phyloP scores from a whole-genome alignment of 768 basidiomycete species.

The Tricholoma matsutake region DNA sequence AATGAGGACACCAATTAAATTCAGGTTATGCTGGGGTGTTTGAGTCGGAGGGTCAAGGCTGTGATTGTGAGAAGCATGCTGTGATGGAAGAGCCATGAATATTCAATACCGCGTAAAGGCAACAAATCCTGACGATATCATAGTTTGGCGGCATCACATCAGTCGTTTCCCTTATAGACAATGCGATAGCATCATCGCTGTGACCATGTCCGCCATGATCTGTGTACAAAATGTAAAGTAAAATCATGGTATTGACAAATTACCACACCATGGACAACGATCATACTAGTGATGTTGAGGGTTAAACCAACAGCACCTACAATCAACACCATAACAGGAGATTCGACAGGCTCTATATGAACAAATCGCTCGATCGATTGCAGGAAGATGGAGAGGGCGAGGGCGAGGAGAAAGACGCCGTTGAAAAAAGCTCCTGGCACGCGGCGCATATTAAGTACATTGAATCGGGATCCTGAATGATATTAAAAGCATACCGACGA shows the following conservation, averaged over 20 bases:
- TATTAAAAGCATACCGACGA: constrained; percentile 40
- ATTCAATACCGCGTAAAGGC: neutral
- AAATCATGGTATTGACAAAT: neutral
- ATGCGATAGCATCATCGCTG: constrained; percentile 18
- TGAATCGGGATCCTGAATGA: neutral
- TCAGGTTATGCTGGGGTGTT: constrained; percentile 38
- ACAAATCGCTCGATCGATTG: constrained; percentile 55
- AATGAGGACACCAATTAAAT: constrained; percentile 45
- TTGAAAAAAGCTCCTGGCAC: constrained; percentile 50
- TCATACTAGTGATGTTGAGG: constrained; percentile 45
- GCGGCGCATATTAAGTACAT: constrained; percentile 3
- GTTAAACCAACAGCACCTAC: constrained; percentile 46
- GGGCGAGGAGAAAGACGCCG: constrained; percentile 49
- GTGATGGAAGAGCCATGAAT: neutral
- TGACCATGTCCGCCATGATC: constrained; percentile 45
- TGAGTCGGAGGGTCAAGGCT: constrained; percentile 35
- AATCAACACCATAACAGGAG: constrained; percentile 44
- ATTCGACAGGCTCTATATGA: constrained; percentile 40
- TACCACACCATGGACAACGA: constrained; percentile 46
- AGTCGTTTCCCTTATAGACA: constrained; percentile 3
- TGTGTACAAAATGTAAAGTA: constrained; percentile 10
- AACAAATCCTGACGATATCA: constrained; percentile 23
- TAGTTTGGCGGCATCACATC: constrained; percentile 21
- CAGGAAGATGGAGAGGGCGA: constrained; percentile 48
- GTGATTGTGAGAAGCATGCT: constrained; percentile 53